These are phyloP conservation scores for Mycosarcoma maydis DNA, from an alignment of 1,284 basidiomycete species.

Conservation along the genomic window DNA sequence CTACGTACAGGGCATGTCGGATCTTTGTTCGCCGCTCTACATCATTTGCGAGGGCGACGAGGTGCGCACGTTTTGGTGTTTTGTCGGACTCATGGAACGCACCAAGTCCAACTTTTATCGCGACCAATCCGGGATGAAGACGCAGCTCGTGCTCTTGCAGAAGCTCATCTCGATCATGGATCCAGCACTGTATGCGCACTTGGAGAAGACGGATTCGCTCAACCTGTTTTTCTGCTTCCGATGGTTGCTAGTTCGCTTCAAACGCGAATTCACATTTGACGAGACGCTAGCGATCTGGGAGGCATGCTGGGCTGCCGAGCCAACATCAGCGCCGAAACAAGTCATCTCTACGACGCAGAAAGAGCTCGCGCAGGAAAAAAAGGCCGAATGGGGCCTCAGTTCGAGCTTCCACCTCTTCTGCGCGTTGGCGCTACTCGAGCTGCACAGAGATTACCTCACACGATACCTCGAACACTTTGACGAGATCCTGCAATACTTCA, in stretches of 20 bases:
- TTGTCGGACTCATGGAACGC: conserved; percentile 91
- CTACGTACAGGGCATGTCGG: conserved; percentile 97
- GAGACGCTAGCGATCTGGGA: conserved; percentile 93
- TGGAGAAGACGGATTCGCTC: conserved; percentile 87
- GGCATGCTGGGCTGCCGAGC: conserved; percentile 54
- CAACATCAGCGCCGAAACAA: too few relatives aligned
- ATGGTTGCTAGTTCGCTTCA: conserved; percentile 70
- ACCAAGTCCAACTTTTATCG: conserved; percentile 95
- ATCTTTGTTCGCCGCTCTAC: conserved; percentile 91
- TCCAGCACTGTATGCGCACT: conserved; percentile 72
- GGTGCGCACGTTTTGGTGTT: conserved; percentile 92
- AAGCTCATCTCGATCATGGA: conserved; percentile 92
- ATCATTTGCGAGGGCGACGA: conserved; percentile 89
- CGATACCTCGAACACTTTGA: conserved; percentile 85
- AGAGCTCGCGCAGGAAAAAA: too few relatives aligned
- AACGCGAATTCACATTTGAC: conserved; percentile 88
- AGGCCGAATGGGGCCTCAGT: conserved; percentile 5
- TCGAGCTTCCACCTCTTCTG: conserved; percentile 89
- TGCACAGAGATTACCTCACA: conserved; percentile 90
- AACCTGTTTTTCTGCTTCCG: conserved; percentile 99
- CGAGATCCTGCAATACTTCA: conserved; percentile 64
- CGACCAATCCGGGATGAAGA: conserved; percentile 98
- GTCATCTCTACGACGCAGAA: too few relatives aligned
- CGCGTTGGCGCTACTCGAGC: conserved; percentile 90
- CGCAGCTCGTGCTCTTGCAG: conserved; percentile 86